Base-by-base conservation (phyloP, 495 filamentous ascomycete genomes). In the Podospora australis region DNA sequence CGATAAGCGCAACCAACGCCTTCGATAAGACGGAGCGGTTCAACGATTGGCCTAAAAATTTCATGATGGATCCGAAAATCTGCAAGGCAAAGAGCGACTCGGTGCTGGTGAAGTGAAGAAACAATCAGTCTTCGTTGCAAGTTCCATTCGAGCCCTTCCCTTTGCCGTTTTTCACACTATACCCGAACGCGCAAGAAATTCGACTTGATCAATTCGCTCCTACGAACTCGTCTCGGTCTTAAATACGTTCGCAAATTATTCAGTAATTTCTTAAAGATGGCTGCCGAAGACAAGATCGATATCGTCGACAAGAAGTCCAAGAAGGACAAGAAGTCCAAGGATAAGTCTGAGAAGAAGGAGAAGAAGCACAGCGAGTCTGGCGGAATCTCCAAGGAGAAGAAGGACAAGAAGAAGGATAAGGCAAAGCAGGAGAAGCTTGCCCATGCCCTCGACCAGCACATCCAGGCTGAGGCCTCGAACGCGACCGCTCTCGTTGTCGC, bases 261-360 rank as follows among this genome's bases (percentile, higher is more conserved):
- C 26, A 6, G 6, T 6, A 30, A 30, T 30, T 30, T 13, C 26
- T 30, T 30, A 6, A 63, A 44, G 38, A 64, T 64, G 60, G 56
- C 49, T 21, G 49, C 58, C 32, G 34, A 21, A 34, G 56, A 56
- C 30, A 47, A 51, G 45, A 51, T 58, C 42, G 60, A 55, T 24
- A 47, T 51, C 36, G 70, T 69, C 49, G 72, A 83, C 57, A 85
- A 83, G 71, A 77, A 81, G 63, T 75, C 83, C 51, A 86, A 84
- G 72, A 84, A 83, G 72, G 70, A 75, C 40, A 79, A 84, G 73
- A 86, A 87, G 78, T 83, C 87, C 72, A 88, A 88, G 78, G 86
- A 89, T 72, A 83, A 87, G 70, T 86, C 86, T 72, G 84, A 88
- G 53, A 84, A 76, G 58, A 81, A 87, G 62, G 87, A 86, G 48